These are phyloP conservation scores for Sugiyamaella boreocaroliniensis DNA, from an alignment of 805 yeast species.

Conservation along the genomic window DNA sequence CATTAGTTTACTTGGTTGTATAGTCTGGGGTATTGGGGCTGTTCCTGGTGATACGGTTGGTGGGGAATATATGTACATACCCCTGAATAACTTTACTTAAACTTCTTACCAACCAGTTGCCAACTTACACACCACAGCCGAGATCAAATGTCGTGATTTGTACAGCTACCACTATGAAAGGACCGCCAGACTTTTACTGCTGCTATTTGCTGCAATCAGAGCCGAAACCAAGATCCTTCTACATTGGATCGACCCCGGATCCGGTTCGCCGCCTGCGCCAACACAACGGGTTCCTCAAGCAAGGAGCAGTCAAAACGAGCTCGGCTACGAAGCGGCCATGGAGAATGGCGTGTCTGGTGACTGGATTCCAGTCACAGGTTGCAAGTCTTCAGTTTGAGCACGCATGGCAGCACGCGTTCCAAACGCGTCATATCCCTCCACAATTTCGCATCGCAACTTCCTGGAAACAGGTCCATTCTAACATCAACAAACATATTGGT, in stretches of 20 bases:
- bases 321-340: conserved; percentile 59
- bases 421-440: conserved; percentile 51
- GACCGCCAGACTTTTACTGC: conserved; percentile 44
- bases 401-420: conserved; percentile 72
- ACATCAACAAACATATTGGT: conserved; percentile 24
- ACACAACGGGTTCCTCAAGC: conserved; percentile 62
- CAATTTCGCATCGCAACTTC: conserved; percentile 35
- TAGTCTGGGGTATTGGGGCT: no score
- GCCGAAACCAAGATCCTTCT: conserved; percentile 52
- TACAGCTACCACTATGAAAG: background rate
- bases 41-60: no score
- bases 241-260: conserved; percentile 78
- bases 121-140: no score
- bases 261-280: conserved; percentile 64
- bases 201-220: conserved; percentile 63
- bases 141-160: no score
- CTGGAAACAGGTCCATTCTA: conserved; percentile 8
- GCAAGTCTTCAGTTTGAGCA: conserved; percentile 77
- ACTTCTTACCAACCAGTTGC: no score
- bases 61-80: no score
- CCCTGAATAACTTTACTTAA: no score
- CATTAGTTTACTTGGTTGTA: no score
- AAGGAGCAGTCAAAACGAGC: conserved; percentile 65
- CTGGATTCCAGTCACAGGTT: conserved; percentile 65
- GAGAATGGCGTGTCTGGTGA: conserved; percentile 56